These are phyloP conservation scores for Sicyos edulis DNA, from an alignment of 306 rosid genomes.

Conservation along the genomic window DNA sequence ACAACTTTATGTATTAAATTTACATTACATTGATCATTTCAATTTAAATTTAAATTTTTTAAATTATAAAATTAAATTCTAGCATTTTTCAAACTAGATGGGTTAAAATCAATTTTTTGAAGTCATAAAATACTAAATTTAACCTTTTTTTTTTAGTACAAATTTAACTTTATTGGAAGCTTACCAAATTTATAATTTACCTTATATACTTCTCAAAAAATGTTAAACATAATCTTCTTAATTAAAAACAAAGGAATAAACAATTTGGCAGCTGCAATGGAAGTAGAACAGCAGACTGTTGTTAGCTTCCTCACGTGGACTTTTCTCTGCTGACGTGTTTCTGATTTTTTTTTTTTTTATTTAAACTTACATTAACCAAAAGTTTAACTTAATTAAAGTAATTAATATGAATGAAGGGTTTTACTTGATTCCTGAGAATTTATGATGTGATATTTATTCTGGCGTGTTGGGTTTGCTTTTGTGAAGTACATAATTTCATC, in stretches of 20 bases:
- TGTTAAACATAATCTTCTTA: no score
- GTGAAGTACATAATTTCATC: slow-evolving; percentile 8
- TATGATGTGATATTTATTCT: slow-evolving; percentile 2
- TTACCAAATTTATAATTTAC: no score
- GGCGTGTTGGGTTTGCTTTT: slow-evolving; percentile 7
- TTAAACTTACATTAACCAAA: background rate
- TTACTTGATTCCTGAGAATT: slow-evolving; percentile 12
- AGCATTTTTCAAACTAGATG: no score
- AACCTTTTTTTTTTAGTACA: no score
- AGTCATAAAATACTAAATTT: no score
- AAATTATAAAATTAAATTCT: no score
- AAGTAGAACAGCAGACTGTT: background rate
- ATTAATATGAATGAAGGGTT: background rate
- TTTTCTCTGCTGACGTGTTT: background rate
- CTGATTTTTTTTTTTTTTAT: background rate
- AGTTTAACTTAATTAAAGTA: background rate
- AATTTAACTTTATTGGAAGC: no score
- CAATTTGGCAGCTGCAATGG: background rate
- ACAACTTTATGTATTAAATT: no score
- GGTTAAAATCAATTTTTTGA: no score
- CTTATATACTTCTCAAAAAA: background rate
- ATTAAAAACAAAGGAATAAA: slow-evolving; percentile 6
- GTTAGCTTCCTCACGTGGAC: background rate
- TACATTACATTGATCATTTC: no score
- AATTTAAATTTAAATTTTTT: no score